These are phyloP conservation scores for Podospora australis DNA, from an alignment of 495 filamentous ascomycete species.

Conservation along the genomic window DNA sequence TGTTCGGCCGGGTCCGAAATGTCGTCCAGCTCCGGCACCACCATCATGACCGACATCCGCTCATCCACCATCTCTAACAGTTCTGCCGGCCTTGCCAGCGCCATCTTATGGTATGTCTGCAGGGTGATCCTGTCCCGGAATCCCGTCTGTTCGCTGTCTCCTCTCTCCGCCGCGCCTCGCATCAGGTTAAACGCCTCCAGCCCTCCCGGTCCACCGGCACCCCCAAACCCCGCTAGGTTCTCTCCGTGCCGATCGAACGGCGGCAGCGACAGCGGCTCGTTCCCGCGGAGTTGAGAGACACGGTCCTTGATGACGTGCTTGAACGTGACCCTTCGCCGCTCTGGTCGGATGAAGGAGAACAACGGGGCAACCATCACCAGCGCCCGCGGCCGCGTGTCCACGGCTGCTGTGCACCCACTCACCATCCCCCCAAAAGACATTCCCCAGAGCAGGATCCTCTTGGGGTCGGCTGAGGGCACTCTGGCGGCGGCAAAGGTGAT, in stretches of 20 bases:
- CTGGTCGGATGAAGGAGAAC: slow-evolving; percentile 6
- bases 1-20: slow-evolving; percentile 20
- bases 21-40: slow-evolving; percentile 19
- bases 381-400: background rate
- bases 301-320: slow-evolving; percentile 23
- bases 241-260: slow-evolving; percentile 30
- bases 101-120: slow-evolving; percentile 18
- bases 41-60: slow-evolving; percentile 11
- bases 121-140: slow-evolving; percentile 14
- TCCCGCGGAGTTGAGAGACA: slow-evolving; percentile 22
- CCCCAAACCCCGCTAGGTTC: slow-evolving; percentile 28
- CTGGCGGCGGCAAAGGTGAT: slow-evolving; percentile 13
- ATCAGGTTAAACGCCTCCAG: slow-evolving; percentile 10
- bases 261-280: slow-evolving; percentile 15
- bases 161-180: slow-evolving; percentile 3
- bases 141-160: background rate
- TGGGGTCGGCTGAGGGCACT: slow-evolving; percentile 24
- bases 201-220: no score
- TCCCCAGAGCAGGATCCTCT: slow-evolving; percentile 42
- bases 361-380: slow-evolving; percentile 17
- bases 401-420: slow-evolving; percentile 4
- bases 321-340: slow-evolving; percentile 8
- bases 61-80: slow-evolving; percentile 14
- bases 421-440: slow-evolving; percentile 35
- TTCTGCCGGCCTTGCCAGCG: slow-evolving; percentile 8